These are phyloP conservation scores for Bacidia rubella DNA, from an alignment of 495 filamentous ascomycete species.

Conservation along the genomic window DNA sequence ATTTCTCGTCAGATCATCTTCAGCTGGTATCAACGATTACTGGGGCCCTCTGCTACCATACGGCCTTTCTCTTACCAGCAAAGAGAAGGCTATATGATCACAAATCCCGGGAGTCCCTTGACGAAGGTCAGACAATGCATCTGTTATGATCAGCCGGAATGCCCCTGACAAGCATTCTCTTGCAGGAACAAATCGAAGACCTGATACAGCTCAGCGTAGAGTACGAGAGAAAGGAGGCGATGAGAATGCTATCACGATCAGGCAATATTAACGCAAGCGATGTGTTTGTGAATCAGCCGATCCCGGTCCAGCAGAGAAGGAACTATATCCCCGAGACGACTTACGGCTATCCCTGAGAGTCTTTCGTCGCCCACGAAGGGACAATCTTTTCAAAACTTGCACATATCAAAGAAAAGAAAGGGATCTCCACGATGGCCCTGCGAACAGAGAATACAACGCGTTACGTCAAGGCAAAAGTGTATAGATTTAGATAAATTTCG, in stretches of 20 bases:
- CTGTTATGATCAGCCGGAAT: not conserved
- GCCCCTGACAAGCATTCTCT: slow-evolving; percentile 1
- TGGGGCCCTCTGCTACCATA: slow-evolving; percentile 36
- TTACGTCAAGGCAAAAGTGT: no score
- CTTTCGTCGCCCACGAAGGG: no score
- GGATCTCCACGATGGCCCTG: no score
- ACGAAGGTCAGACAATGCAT: slow-evolving; percentile 31
- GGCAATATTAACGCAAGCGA: slow-evolving; percentile 22
- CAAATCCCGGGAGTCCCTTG: slow-evolving; percentile 30
- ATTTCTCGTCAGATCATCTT: slow-evolving; percentile 41
- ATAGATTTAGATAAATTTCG: no score
- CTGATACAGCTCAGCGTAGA: slow-evolving; percentile 36
- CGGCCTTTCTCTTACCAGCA: slow-evolving; percentile 42
- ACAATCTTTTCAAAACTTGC: no score
- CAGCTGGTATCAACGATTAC: slow-evolving; percentile 38
- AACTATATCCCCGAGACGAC: not conserved
- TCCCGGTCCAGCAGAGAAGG: slow-evolving; percentile 26
- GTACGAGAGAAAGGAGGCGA: slow-evolving; percentile 38
- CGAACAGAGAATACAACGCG: no score
- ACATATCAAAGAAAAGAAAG: no score
- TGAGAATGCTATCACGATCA: slow-evolving; percentile 31
- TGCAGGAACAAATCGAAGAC: slow-evolving; percentile 41
- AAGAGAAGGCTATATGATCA: slow-evolving; percentile 41
- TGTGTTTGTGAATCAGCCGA: slow-evolving; percentile 38
- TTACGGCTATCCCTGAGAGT: no score